phyloP scores from a whole-genome alignment of 2,329 filamentous ascomycete species.

The Colletotrichum tofieldiae region DNA sequence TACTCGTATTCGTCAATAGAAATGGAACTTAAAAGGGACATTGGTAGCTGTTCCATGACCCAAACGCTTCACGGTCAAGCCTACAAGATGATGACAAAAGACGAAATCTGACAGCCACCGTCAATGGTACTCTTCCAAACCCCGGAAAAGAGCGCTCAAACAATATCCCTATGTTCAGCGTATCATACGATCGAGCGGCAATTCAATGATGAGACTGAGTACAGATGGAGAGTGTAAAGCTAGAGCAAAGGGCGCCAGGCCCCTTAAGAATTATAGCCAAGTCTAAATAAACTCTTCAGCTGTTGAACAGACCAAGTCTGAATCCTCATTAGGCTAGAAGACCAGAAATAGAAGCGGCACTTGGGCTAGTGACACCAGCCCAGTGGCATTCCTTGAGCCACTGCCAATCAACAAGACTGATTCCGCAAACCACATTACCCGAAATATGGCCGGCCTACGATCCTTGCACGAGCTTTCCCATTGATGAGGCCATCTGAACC shows the following conservation, averaged over 20 bases:
- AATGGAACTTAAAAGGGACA: too few relatives aligned
- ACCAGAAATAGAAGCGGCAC: constrained; percentile 9
- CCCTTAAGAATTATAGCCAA: not conserved
- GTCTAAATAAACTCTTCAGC: not conserved
- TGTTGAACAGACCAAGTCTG: not conserved
- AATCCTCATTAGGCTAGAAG: not conserved
- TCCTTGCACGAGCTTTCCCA: constrained; percentile 9
- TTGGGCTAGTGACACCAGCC: not conserved
- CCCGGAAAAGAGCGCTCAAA: not conserved
- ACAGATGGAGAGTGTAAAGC: not conserved
- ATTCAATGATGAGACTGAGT: constrained; percentile 4
- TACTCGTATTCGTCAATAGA: not conserved
- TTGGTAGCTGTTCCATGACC: not conserved
- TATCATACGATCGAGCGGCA: constrained; percentile 3
- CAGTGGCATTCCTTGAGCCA: constrained; percentile 4
- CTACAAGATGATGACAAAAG: not conserved
- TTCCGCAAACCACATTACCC: not conserved
- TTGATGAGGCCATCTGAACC: constrained; percentile 27
- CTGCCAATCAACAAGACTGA: not conserved
- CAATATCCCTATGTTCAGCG: not conserved
- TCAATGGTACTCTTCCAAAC: not conserved
- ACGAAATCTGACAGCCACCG: not conserved
- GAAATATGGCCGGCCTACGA: constrained; percentile 16
- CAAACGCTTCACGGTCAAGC: too few relatives aligned
- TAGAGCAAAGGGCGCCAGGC: not conserved